phyloP scores from a whole-genome alignment of 352 stramenopile genomes.

The Phytophthora uliginosa region DNA sequence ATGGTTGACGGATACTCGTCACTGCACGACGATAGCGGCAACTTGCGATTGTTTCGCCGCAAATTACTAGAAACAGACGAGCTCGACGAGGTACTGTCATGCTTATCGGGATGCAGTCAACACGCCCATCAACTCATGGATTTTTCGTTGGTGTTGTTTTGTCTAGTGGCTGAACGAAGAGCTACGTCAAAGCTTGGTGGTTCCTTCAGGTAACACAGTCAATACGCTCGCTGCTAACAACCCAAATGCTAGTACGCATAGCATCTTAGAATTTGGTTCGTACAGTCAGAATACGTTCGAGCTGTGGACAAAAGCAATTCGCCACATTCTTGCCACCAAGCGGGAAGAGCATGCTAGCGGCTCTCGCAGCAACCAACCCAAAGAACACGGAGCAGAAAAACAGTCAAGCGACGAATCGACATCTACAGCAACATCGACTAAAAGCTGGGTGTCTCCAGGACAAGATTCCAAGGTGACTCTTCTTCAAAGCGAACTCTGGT shows the following conservation, averaged over 20 bases:
- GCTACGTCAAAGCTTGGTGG: constrained; percentile 64
- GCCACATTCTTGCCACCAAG: constrained; percentile 70
- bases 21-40: constrained; percentile 38
- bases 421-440: constrained; percentile 2
- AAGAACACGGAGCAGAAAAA: constrained; percentile 19
- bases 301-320: constrained; percentile 88
- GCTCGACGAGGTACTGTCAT: constrained; percentile 63
- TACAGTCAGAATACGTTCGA: constrained; percentile 89
- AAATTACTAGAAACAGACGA: constrained; percentile 82
- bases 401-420: constrained; percentile 14
- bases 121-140: not conserved
- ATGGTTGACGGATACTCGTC: constrained; percentile 43
- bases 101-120: not conserved
- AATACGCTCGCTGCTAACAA: constrained; percentile 67
- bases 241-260: constrained; percentile 63
- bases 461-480: constrained; percentile 87
- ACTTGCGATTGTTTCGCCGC: constrained; percentile 71
- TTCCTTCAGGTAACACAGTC: constrained; percentile 51
- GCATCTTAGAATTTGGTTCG: constrained; percentile 83
- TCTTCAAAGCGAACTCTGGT: constrained; percentile 90
- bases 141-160: not conserved
- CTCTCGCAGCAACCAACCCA: constrained; percentile 30
- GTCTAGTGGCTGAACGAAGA: constrained; percentile 80
- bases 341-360: constrained; percentile 41
- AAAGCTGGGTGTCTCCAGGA: constrained; percentile 79